Evolutionary conservation across 2,329 filamentous ascomycete species (phyloP).

Genomic region (Neofusicoccum parvum): DNA sequence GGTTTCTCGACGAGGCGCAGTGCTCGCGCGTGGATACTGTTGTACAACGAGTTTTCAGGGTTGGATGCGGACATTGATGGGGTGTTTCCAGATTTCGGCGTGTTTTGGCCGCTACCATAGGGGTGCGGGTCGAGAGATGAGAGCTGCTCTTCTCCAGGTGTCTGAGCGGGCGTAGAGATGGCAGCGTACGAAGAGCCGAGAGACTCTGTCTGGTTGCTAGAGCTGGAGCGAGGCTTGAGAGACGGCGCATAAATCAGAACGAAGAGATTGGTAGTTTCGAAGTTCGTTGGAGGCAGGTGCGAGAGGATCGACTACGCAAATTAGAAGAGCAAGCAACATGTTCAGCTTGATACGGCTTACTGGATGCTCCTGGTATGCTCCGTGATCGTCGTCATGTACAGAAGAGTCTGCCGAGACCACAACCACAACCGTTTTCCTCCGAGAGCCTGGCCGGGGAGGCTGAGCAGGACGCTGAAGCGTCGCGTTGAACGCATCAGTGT

Average conservation of each 20-base stretch:
- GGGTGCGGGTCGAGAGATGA: slow-evolving; percentile 48
- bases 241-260: slow-evolving; percentile 86
- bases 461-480: slow-evolving; percentile 26
- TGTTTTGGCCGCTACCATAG: slow-evolving; percentile 43
- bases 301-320: slow-evolving; percentile 67
- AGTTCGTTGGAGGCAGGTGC: slow-evolving; percentile 79
- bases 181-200: slow-evolving; percentile 86
- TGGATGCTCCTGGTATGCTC: slow-evolving; percentile 47
- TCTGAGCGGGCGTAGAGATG: slow-evolving; percentile 70
- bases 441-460: slow-evolving; percentile 15
- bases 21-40: slow-evolving; percentile 79
- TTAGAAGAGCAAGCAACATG: slow-evolving; percentile 27
- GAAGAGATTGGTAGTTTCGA: slow-evolving; percentile 74
- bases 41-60: slow-evolving; percentile 62
- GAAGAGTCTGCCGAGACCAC: slow-evolving; percentile 79
- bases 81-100: slow-evolving; percentile 32
- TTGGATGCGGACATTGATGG: slow-evolving; percentile 25
- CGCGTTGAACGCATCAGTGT: slow-evolving; percentile 36
- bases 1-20: slow-evolving; percentile 79
- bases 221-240: slow-evolving; percentile 56
- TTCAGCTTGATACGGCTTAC: slow-evolving; percentile 53
- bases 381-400: slow-evolving; percentile 10
- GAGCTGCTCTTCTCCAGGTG: slow-evolving; percentile 61
- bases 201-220: slow-evolving; percentile 54
- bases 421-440: slow-evolving; percentile 76